Conservation (phyloP, 768 basidiomycete species). For the Asterophora parasitica region DNA sequence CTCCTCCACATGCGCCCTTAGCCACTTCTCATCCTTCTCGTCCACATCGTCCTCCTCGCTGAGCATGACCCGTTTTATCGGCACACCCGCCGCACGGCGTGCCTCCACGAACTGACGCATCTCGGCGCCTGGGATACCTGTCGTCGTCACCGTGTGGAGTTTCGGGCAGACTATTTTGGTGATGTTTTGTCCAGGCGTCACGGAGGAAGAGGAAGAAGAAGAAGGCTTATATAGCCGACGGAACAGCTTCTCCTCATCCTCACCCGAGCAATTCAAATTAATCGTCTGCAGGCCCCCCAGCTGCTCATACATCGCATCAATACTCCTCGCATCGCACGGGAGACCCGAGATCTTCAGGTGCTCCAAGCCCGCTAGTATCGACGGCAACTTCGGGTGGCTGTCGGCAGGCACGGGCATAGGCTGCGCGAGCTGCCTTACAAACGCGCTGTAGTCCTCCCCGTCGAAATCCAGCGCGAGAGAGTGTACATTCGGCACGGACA, state of each 20-base stretch:
- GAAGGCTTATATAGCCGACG: slow-evolving; percentile 13
- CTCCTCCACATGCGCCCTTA: slow-evolving; percentile 42
- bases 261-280: slow-evolving; percentile 26
- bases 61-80: slow-evolving; percentile 45
- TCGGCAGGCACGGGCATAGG: slow-evolving; percentile 22
- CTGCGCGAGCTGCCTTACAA: slow-evolving; percentile 40
- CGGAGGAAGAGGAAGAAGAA: too few relatives aligned
- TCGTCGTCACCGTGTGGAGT: slow-evolving; percentile 43
- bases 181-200: too few relatives aligned
- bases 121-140: slow-evolving; percentile 34
- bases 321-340: slow-evolving; percentile 31
- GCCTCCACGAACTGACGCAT: slow-evolving; percentile 43
- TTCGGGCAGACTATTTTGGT: slow-evolving; percentile 43
- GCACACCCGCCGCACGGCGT: slow-evolving; percentile 37
- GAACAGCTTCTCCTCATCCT: slow-evolving; percentile 29
- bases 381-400: slow-evolving; percentile 27
- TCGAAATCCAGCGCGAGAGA: slow-evolving; percentile 54
- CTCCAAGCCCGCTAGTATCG: slow-evolving; percentile 45
- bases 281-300: slow-evolving; percentile 44
- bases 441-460: slow-evolving; percentile 45
- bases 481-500: slow-evolving; percentile 35
- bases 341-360: slow-evolving; percentile 50
- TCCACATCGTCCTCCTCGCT: slow-evolving; percentile 40
- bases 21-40: slow-evolving; percentile 43
- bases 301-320: slow-evolving; percentile 39